Conservation (phyloP, 2,329 filamentous ascomycete species). For the Sclerotinia trifoliorum region DNA sequence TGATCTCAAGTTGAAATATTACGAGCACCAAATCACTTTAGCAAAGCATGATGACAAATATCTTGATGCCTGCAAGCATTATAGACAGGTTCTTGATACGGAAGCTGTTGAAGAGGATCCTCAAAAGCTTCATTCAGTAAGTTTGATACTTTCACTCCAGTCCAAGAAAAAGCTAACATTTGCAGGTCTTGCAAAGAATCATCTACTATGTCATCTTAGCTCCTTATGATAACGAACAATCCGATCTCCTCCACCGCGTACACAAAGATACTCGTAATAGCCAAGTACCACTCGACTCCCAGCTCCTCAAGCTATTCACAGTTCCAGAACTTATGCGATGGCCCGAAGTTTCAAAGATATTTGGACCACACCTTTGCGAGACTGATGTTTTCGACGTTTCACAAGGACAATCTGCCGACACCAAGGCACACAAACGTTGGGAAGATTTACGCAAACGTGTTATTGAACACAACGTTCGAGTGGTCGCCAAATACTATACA, state of each 20-base stretch:
- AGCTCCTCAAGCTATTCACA: slow-evolving; percentile 91
- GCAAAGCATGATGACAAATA: slow-evolving; percentile 98
- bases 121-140: slow-evolving; percentile 78
- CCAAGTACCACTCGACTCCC: slow-evolving; percentile 74
- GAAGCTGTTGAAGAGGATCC: slow-evolving; percentile 91
- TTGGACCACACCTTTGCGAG: slow-evolving; percentile 80
- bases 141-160: slow-evolving; percentile 36
- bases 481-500: slow-evolving; percentile 98
- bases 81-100: slow-evolving; percentile 93
- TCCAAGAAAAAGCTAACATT: slow-evolving; percentile 27
- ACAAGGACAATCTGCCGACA: slow-evolving; percentile 64
- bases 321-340: slow-evolving; percentile 97
- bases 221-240: slow-evolving; percentile 97
- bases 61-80: slow-evolving; percentile 96
- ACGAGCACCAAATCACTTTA: slow-evolving; percentile 93
- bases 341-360: slow-evolving; percentile 87
- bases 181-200: slow-evolving; percentile 82
- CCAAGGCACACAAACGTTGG: slow-evolving; percentile 84
- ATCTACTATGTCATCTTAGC: slow-evolving; percentile 97
- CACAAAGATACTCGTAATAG: slow-evolving; percentile 79
- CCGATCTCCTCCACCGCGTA: slow-evolving; percentile 92
- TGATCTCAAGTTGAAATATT: slow-evolving; percentile 92
- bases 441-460: slow-evolving; percentile 95
- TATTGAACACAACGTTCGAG: slow-evolving; percentile 98
- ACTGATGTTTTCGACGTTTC: slow-evolving; percentile 85